Percentiles rank a stretch among this genome's conserved stretches.
phyloP scores from a whole-genome alignment of 345 rosid species.

The Eucalyptus curtisii region DNA sequence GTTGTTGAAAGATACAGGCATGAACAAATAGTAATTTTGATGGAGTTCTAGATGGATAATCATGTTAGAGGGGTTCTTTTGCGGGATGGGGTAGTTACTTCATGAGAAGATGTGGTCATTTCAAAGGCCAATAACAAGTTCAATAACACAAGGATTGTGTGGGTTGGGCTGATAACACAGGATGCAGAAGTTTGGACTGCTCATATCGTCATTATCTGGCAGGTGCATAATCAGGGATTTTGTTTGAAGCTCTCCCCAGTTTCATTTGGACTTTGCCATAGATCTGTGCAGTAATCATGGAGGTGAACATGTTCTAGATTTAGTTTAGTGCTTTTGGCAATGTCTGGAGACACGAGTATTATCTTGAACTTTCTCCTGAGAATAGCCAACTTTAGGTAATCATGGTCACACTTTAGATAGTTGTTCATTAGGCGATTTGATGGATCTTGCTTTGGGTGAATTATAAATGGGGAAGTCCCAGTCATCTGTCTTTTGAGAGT shows the following conservation, averaged over 20 bases:
- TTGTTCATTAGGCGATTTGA: background rate
- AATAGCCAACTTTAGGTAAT: background rate
- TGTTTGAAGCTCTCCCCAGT: background rate
- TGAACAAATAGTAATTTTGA: background rate
- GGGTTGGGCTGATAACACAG: background rate
- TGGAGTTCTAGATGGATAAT: background rate
- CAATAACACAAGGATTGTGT: background rate
- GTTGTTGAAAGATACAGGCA: background rate
- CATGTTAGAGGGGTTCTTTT: background rate
- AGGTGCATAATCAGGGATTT: background rate
- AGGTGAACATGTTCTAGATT: background rate
- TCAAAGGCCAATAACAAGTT: background rate
- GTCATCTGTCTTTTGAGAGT: background rate
- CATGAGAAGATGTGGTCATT: background rate
- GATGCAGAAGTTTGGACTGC: background rate
- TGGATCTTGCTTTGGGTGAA: background rate
- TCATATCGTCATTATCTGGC: background rate
- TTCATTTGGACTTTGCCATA: background rate
- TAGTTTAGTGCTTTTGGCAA: background rate
- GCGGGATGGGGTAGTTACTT: background rate
- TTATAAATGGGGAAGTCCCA: background rate
- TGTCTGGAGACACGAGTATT: background rate
- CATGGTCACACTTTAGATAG: background rate
- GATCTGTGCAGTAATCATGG: background rate
- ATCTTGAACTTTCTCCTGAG: background rate